Base-by-base conservation (phyloP, 1,139 yeast genomes). In the Candida smagusa region DNA sequence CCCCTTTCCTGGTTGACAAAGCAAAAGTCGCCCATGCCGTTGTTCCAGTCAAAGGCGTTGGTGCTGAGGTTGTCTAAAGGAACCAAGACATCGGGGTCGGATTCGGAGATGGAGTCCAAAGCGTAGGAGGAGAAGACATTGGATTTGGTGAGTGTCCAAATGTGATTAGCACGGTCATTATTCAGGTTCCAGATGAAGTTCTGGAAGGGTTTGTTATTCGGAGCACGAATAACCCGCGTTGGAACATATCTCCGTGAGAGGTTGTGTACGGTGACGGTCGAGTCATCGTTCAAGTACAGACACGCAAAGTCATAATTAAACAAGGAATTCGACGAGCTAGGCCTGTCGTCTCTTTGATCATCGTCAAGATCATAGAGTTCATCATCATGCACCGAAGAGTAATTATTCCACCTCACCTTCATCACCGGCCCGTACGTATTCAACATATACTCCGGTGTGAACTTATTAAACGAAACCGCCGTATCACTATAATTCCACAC, bases 171-270 rank as follows among this genome's bases (percentile, higher is more conserved):
- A 2, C 42, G 41, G 4, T 41, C 40, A 1, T 52, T 43, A 41
- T 61, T 63, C 12, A 48, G 49, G 4, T 72, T 68, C 76, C 76
- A 71, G 3, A 68, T 57, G 44, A 71, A 71, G 47, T 70, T 71
- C 38, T 65, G 73, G 37, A 68, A 60, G 0, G 72, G 68, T 35
- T 68, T 68, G 30, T 66, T 65, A 2, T 78, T 75, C 28, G 72
- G 66, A 19, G 75, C 68, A 68, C 77, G 80, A 27, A 87, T 65
- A 3, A 81, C 72, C 50, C 83, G 79, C 36, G 75, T 72, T 0
- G 98, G 96, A 9, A 90, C 76, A 53, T 75, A 83, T 47, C 82
- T 86, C 43, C 97, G 67, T 31, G 74, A 72, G 34, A 90, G 66
- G 36, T 82, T 81, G 77, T 88, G 92, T 2, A 88, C 72, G 30